Evolutionary conservation across 2,329 filamentous ascomycete species (phyloP), one percentile per base, ranked within the genome.

Genomic region (Dryadomyces quercus-mongolicae): DNA sequence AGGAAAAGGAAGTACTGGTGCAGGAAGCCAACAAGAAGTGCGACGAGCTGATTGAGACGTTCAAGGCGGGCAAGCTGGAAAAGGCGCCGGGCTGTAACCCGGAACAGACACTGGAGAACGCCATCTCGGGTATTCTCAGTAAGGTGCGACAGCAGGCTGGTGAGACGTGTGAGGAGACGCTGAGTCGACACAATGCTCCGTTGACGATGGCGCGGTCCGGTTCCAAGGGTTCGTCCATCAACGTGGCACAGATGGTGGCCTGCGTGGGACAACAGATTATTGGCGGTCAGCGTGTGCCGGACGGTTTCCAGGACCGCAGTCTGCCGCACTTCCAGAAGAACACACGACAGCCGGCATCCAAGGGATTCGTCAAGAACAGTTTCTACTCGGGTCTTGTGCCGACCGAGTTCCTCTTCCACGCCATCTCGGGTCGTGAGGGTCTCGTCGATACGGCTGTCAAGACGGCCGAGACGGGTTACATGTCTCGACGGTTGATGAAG

Each of bases 221-320:
- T 50, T 97, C 92, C 53, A 98, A 98, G 69, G 93, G 93, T 66
- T 95, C 90, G 5, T 86, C 88, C 62, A 94, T 98, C 74, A 98
- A 98, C 75, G 93, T 98, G 38, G 93, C 93, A 9, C 93, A 98
- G 73, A 98, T 98, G 93, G 87, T 97, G 66, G 92, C 93, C 55
- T 84, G 91, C 56, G 93, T 98, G 65, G 93, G 93, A 51, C 93
- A 98, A 70, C 93, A 98, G 63, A 96, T 97, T 80, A 97, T 98
- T 63, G 87, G 87, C 57, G 89, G 90, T 50, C 82, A 87, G 64
- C 91, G 93, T 80, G 91, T 98, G 36, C 81, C 88, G 47, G 89
- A 98, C 69, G 93, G 93, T 7, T 98, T 98, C 71, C 92, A 97
- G 66, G 92, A 97, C 68, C 83, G 93, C 63, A 96, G 86, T 55